Percentiles rank a stretch among this genome's conserved stretches.
These are phyloP conservation scores for Pleurotus sapidus DNA, from an alignment of 768 basidiomycete genomes.

Conservation along the genomic window DNA sequence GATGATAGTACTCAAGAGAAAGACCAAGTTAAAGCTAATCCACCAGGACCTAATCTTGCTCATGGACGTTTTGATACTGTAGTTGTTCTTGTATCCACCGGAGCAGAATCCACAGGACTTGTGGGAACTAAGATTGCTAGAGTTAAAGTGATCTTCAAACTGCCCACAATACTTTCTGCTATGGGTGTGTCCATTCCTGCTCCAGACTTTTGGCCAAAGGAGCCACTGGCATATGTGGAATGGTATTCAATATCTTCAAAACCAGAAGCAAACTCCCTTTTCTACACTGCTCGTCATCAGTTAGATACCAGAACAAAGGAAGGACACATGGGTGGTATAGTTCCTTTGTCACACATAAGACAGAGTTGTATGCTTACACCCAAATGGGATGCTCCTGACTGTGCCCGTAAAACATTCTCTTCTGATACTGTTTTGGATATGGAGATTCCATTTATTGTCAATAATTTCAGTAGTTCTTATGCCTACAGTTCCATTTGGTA, in stretches of 20 bases:
- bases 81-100: constrained; percentile 13
- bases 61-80: constrained; percentile 30
- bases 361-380: background rate
- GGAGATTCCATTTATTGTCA: background rate
- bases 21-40: constrained; percentile 10
- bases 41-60: constrained; percentile 13
- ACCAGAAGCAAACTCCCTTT: constrained; percentile 1
- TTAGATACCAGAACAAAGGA: background rate
- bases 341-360: background rate
- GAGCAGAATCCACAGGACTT: background rate
- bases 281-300: background rate
- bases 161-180: constrained; percentile 6
- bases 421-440: too few relatives aligned
- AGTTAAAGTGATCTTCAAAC: constrained; percentile 19
- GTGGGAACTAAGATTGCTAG: constrained; percentile 23
- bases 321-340: background rate
- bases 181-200: constrained; percentile 1
- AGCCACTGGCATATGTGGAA: constrained; percentile 25
- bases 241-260: constrained; percentile 20
- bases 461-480: background rate
- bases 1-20: constrained; percentile 30
- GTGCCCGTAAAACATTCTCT: too few relatives aligned
- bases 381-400: too few relatives aligned
- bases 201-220: background rate
- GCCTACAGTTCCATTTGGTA: too few relatives aligned